Conservation (phyloP, 176 grass and related monocot genomes). For the Musa acuminata region DNA sequence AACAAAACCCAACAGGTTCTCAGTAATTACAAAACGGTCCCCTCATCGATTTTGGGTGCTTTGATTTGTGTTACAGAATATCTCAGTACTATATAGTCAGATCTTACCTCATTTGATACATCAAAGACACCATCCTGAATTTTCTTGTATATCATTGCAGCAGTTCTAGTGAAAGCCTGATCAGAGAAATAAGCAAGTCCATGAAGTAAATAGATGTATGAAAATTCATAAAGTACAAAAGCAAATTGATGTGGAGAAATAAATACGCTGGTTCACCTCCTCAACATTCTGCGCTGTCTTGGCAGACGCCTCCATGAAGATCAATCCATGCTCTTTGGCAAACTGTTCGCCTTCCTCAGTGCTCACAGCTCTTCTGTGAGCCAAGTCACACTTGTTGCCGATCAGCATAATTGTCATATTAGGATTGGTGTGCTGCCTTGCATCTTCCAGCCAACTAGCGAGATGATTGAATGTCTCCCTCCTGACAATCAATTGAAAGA, state of each 20-base stretch:
- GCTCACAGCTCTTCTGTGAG: too few species aligned
- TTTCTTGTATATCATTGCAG: background rate
- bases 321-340: constrained; percentile 39
- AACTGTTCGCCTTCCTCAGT: too few species aligned
- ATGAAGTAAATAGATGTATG: too few species aligned
- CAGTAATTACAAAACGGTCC: too few species aligned
- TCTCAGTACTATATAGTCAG: too few species aligned
- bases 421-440: constrained; percentile 38
- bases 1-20: too few species aligned
- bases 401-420: constrained; percentile 6
- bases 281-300: constrained; percentile 48
- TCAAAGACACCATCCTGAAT: constrained; percentile 16
- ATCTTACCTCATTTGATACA: constrained; percentile 35
- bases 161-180: constrained; percentile 34
- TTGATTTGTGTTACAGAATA: too few species aligned
- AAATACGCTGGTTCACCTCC: constrained; percentile 23
- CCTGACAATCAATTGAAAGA: constrained; percentile 14
- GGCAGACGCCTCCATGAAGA: constrained; percentile 54
- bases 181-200: background rate
- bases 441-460: constrained; percentile 26
- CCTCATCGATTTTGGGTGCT: too few species aligned
- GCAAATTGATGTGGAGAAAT: background rate
- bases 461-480: background rate
- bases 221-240: background rate
- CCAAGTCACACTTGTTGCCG: too few species aligned